Evolutionary conservation across 1,139 yeast species (phyloP).

Genomic region (Diutina catenulata): DNA sequence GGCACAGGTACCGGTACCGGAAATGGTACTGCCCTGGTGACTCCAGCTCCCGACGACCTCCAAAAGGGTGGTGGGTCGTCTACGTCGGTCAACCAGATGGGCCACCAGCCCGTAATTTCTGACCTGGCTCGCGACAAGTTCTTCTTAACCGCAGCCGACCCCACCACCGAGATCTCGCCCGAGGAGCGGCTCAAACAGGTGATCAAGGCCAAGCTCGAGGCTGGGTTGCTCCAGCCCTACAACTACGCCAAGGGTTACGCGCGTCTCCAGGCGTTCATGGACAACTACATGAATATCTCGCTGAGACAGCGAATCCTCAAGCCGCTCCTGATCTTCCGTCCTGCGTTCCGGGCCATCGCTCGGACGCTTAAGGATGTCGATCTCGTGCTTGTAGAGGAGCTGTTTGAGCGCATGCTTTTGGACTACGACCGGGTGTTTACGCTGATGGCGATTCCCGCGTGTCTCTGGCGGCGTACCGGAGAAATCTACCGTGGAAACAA

Average conservation of each 20-base stretch:
- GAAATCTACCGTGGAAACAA: constrained; percentile 92
- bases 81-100: not conserved
- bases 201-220: constrained; percentile 90
- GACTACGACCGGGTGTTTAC: constrained; percentile 95
- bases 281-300: constrained; percentile 77
- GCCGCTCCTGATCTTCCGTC: constrained; percentile 79
- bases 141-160: constrained; percentile 94
- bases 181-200: constrained; percentile 91
- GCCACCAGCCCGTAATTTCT: constrained; percentile 36
- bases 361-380: constrained; percentile 86
- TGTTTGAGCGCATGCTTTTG: constrained; percentile 83
- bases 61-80: not conserved
- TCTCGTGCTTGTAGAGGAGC: constrained; percentile 84
- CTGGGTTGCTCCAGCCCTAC: constrained; percentile 86
- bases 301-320: constrained; percentile 81
- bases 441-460: constrained; percentile 96
- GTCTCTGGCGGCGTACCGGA: constrained; percentile 95
- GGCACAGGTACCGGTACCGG: too few relatives aligned
- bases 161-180: constrained; percentile 88
- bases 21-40: not conserved
- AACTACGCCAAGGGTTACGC: constrained; percentile 94
- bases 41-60: not conserved
- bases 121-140: constrained; percentile 88
- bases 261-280: constrained; percentile 83
- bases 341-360: constrained; percentile 91